Evolutionary conservation across 2,329 filamentous ascomycete genomes (phyloP).

Genomic region (Aspergillus quadricinctus): DNA sequence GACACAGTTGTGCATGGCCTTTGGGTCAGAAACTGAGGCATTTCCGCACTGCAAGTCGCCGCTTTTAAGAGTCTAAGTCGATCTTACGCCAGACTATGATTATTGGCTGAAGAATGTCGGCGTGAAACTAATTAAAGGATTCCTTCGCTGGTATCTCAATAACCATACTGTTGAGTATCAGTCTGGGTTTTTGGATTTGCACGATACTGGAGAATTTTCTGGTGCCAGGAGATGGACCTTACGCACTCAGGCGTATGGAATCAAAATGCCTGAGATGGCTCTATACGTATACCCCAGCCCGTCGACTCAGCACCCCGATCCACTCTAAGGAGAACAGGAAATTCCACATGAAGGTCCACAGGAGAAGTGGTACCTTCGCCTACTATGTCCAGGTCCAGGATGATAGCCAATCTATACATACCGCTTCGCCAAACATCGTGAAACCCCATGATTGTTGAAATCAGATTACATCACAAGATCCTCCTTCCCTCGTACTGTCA

Average conservation of each 20-base stretch:
- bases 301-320: slow-evolving; percentile 19
- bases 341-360: slow-evolving; percentile 15
- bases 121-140: slow-evolving; percentile 9
- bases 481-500: too few species aligned
- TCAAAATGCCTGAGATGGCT: slow-evolving; percentile 17
- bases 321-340: slow-evolving; percentile 17
- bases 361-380: slow-evolving; percentile 2
- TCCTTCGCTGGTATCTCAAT: slow-evolving; percentile 12
- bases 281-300: slow-evolving; percentile 16
- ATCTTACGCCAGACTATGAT: background rate
- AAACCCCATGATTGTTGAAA: too few species aligned
- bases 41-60: background rate
- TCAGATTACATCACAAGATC: too few species aligned
- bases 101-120: slow-evolving; percentile 10
- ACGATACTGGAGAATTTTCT: slow-evolving; percentile 12
- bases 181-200: slow-evolving; percentile 10
- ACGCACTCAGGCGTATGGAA: slow-evolving; percentile 10
- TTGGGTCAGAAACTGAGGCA: background rate
- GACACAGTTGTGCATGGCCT: slow-evolving; percentile 2
- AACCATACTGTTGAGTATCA: slow-evolving; percentile 7
- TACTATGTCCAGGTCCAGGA: slow-evolving; percentile 8
- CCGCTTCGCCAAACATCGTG: too few species aligned
- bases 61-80: background rate
- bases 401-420: slow-evolving; percentile 11
- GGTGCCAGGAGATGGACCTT: slow-evolving; percentile 11